phyloP scores from a whole-genome alignment of 495 filamentous ascomycete species.

The Daldinia bambusicola region DNA sequence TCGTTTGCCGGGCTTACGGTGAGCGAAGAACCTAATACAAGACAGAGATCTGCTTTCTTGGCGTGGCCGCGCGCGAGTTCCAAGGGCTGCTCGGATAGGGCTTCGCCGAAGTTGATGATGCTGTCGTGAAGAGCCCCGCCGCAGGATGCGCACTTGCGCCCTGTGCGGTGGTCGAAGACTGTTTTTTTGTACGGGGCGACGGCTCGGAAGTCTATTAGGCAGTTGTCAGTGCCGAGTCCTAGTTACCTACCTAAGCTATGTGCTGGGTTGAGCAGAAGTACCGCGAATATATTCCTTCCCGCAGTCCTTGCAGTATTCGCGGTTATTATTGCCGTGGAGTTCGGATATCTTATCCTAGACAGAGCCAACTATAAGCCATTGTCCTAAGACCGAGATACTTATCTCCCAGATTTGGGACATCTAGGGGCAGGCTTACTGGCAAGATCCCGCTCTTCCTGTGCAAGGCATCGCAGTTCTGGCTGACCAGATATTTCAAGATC shows the following conservation, averaged over 20 bases:
- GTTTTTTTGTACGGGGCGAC: constrained; percentile 56
- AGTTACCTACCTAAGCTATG: background rate
- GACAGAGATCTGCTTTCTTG: constrained; percentile 55
- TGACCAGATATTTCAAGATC: constrained; percentile 56
- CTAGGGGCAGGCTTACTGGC: constrained; percentile 43
- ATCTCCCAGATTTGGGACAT: background rate
- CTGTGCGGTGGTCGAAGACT: constrained; percentile 57
- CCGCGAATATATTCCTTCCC: constrained; percentile 59
- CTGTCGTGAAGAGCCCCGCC: constrained; percentile 52
- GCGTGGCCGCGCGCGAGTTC: constrained; percentile 49
- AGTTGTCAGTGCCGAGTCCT: constrained; percentile 1
- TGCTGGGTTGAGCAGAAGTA: constrained; percentile 14
- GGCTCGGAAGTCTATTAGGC: constrained; percentile 57
- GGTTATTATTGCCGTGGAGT: constrained; percentile 60
- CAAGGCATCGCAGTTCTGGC: constrained; percentile 60
- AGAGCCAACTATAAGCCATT: background rate
- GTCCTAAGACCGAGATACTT: no score
- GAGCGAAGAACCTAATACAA: constrained; percentile 58
- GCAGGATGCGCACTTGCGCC: constrained; percentile 54
- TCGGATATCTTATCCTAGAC: constrained; percentile 53
- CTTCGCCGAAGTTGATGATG: constrained; percentile 59
- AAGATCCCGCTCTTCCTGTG: constrained; percentile 58
- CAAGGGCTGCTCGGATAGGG: constrained; percentile 47
- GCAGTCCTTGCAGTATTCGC: constrained; percentile 58
- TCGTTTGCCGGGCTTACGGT: constrained; percentile 56